Evolutionary conservation across 1,284 basidiomycete genomes (phyloP).

Genomic region (Marasmius oreades): DNA sequence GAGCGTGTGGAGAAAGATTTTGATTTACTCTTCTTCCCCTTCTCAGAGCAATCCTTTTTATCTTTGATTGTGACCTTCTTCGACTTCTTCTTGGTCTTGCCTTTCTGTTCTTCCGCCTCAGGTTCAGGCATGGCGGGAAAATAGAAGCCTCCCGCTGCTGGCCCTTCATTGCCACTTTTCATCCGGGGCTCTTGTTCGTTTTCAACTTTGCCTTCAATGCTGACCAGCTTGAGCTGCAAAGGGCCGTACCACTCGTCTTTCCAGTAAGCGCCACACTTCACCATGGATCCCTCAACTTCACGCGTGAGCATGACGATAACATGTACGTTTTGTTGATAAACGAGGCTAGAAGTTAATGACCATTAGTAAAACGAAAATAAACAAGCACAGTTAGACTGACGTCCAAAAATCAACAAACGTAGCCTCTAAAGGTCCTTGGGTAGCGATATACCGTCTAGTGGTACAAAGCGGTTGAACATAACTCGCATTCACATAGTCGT

Average conservation of each 20-base stretch:
- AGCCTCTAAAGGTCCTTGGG: slow-evolving; percentile 89
- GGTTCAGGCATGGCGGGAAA: slow-evolving; percentile 7
- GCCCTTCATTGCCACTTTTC: neutral
- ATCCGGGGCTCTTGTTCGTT: slow-evolving; percentile 5
- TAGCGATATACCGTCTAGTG: slow-evolving; percentile 85
- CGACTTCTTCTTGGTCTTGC: slow-evolving; percentile 1
- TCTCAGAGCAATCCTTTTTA: too few species aligned
- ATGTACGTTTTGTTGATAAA: slow-evolving; percentile 79
- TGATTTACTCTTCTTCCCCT: neutral
- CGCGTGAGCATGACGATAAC: slow-evolving; percentile 90
- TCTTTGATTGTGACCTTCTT: neutral
- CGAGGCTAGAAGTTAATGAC: slow-evolving; percentile 42
- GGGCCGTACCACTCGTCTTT: slow-evolving; percentile 68
- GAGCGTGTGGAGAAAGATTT: slow-evolving; percentile 16
- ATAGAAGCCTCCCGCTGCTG: slow-evolving; percentile 16
- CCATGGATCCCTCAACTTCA: slow-evolving; percentile 83
- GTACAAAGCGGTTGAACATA: slow-evolving; percentile 86
- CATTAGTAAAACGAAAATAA: slow-evolving; percentile 3
- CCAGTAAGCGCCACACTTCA: slow-evolving; percentile 96
- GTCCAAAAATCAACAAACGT: slow-evolving; percentile 96
- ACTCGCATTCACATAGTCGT: slow-evolving; percentile 94
- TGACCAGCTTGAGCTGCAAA: slow-evolving; percentile 60
- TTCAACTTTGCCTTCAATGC: slow-evolving; percentile 19
- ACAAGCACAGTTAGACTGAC: slow-evolving; percentile 3
- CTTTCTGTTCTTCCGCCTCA: neutral